Conservation (phyloP, 2,329 filamentous ascomycete species). For the Rutstroemia sp. region DNA sequence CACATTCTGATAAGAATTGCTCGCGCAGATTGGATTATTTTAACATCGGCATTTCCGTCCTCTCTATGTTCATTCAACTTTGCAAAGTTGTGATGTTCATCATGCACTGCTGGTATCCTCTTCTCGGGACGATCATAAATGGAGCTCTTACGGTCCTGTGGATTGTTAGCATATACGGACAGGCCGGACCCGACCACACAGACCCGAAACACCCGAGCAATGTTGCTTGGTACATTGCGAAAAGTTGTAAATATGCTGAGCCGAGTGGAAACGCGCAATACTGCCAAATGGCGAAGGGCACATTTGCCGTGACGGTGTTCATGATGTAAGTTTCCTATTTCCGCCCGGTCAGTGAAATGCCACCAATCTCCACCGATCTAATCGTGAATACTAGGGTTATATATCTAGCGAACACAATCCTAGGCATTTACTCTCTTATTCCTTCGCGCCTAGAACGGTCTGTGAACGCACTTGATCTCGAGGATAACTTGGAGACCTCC, state of each 20-base stretch:
- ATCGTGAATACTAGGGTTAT: constrained; percentile 39
- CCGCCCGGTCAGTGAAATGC: background rate
- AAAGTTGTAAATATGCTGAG: constrained; percentile 56
- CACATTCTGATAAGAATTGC: background rate
- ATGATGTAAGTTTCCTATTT: constrained; percentile 53
- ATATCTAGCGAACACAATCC: constrained; percentile 50
- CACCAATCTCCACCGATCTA: background rate
- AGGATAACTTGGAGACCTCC: constrained; percentile 28
- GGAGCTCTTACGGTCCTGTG: constrained; percentile 53
- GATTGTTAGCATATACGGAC: constrained; percentile 58
- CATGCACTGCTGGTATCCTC: constrained; percentile 63
- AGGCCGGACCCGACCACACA: constrained; percentile 65
- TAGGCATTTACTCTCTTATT: constrained; percentile 48
- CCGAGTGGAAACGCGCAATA: constrained; percentile 45
- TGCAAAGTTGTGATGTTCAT: constrained; percentile 62
- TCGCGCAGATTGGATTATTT: constrained; percentile 61
- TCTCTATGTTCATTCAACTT: constrained; percentile 69
- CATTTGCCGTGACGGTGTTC: constrained; percentile 55
- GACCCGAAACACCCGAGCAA: constrained; percentile 55
- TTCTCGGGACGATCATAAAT: constrained; percentile 54
- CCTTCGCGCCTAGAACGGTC: constrained; percentile 33
- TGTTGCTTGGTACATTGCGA: constrained; percentile 67
- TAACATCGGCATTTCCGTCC: constrained; percentile 69
- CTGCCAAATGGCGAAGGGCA: constrained; percentile 61
- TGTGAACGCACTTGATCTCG: constrained; percentile 48